Evolutionary conservation across 2,329 filamentous ascomycete genomes (phyloP), one percentile per base, ranked within the genome.

Genomic region (Phialocephala sp.): DNA sequence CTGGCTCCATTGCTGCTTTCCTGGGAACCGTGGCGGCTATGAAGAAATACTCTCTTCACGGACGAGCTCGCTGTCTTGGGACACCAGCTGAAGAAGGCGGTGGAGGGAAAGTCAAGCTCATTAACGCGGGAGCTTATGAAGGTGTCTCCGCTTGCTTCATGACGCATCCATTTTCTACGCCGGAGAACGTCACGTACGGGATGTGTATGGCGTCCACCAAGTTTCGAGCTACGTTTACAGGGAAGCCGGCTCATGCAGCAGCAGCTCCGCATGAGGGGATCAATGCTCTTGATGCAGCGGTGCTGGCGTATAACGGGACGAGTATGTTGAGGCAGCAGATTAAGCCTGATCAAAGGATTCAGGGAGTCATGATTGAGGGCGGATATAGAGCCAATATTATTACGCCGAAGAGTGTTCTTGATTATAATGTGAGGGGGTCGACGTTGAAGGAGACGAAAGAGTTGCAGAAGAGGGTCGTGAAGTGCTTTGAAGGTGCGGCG

Each of bases 81-180:
- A 75, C 72, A 11, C 72, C 73, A 22, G 73, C 72, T 11, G 73
- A 75, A 41, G 73, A 75, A 65, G 68, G 69, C 6, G 72, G 72
- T 20, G 72, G 72, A 20, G 73, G 81, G 27, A 83, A 83, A 68
- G 76, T 82, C 57, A 78, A 76, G 32, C 72, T 83, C 32, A 74
- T 83, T 8, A 72, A 80, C 27, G 79, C 79, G 5, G 80, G 80
- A 9, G 79, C 81, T 6, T 83, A 80, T 70, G 69, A 74, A 45
- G 76, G 78, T 45, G 74, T 79, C 47, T 72, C 76, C 56, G 72
- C 71, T 8, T 73, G 76, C 4, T 65, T 83, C n/a, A 83, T 83
- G 80, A 73, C 76, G 1, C 79, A 81, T 64, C 67, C 66, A 9
- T 58, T 56, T 27, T 58, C 62, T 47, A 41, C 35, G 9, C 24